Percentiles rank a stretch among this genome's conserved stretches.
phyloP scores from a whole-genome alignment of 495 filamentous ascomycete genomes.

The Bathelium albidoporum region DNA sequence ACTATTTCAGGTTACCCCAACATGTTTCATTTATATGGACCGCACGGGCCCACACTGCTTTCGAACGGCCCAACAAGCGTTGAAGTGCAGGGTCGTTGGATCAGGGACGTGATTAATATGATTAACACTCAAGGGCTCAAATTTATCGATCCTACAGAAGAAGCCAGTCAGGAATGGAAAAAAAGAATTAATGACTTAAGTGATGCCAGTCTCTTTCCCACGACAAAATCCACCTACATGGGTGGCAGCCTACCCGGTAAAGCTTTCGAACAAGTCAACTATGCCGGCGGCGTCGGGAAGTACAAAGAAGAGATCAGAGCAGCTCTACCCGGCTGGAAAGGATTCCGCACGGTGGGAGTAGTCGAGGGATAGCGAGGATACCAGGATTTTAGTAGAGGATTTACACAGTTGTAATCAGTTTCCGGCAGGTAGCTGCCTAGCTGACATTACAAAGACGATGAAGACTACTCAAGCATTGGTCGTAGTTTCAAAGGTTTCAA shows the following conservation, averaged over 20 bases:
- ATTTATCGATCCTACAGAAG: conserved; percentile 33
- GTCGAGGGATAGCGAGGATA: background rate
- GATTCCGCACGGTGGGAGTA: conserved; percentile 8
- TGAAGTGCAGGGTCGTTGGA: conserved; percentile 45
- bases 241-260: conserved; percentile 43
- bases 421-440: too few species aligned
- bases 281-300: conserved; percentile 30
- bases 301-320: conserved; percentile 34
- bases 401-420: too few species aligned
- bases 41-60: conserved; percentile 39
- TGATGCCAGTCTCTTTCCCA: conserved; percentile 22
- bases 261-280: conserved; percentile 38
- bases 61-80: conserved; percentile 43
- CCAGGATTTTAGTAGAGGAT: too few species aligned
- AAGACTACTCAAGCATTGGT: too few species aligned
- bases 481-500: too few species aligned
- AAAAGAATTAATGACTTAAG: conserved; percentile 18
- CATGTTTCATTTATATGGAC: conserved; percentile 43
- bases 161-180: conserved; percentile 33
- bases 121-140: conserved; percentile 29
- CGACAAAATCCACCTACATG: conserved; percentile 39
- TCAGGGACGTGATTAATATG: conserved; percentile 37
- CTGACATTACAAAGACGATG: too few species aligned
- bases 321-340: conserved; percentile 6
- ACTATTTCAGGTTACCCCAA: conserved; percentile 41